These are phyloP conservation scores for Hypoxylon trugodes DNA, from an alignment of 495 filamentous ascomycete species.

Conservation along the genomic window DNA sequence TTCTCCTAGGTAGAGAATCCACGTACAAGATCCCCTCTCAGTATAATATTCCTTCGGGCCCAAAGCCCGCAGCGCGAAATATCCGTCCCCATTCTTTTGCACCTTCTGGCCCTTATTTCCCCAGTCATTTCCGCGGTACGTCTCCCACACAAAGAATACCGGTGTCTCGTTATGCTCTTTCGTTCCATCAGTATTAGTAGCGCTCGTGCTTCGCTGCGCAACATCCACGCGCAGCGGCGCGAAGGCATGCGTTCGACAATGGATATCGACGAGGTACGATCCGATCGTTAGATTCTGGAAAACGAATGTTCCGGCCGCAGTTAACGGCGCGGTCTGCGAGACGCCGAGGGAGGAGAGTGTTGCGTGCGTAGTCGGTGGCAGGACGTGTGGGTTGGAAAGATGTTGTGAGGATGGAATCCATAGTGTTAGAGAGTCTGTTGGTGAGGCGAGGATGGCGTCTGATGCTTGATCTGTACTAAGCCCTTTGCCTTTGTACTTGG, in stretches of 20 bases:
- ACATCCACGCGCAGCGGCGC: conserved; percentile 81
- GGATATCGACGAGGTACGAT: conserved; percentile 83
- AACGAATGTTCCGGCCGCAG: conserved; percentile 70
- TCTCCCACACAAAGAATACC: conserved; percentile 80
- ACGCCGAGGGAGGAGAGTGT: conserved; percentile 66
- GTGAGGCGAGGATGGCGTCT: conserved; percentile 9
- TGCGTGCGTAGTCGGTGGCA: conserved; percentile 76
- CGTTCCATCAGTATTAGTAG: conserved; percentile 51
- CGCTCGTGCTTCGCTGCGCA: conserved; percentile 48
- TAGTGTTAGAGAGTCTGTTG: conserved; percentile 43
- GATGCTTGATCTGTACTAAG: no score
- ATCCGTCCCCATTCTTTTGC: conserved; percentile 43
- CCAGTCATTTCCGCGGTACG: conserved; percentile 88
- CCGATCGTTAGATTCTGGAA: conserved; percentile 73
- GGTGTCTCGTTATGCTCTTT: conserved; percentile 40
- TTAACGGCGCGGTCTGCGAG: conserved; percentile 65
- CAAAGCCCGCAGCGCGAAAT: conserved; percentile 68
- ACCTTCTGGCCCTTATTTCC: conserved; percentile 76
- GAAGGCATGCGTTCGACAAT: conserved; percentile 76
- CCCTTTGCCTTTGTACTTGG: no score
- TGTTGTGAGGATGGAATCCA: conserved; percentile 57
- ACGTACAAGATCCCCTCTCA: conserved; percentile 77
- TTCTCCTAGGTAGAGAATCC: background rate
- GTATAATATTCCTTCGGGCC: conserved; percentile 76
- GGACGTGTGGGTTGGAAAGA: conserved; percentile 64